These are phyloP conservation scores for Zalerion maritima DNA, from an alignment of 495 filamentous ascomycete species.

Conservation along the genomic window DNA sequence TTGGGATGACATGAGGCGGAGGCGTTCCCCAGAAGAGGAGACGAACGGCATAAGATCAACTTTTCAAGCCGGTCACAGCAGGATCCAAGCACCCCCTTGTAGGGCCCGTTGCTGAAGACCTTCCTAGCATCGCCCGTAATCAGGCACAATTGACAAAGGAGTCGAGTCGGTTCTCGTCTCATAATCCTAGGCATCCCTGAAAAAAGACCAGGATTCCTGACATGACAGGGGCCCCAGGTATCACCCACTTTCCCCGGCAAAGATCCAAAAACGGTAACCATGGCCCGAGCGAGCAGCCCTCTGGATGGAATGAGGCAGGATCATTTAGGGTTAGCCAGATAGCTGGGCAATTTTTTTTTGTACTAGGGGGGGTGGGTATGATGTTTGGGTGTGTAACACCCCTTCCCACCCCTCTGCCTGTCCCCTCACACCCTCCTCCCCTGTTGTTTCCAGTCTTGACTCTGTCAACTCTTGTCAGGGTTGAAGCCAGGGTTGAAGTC, in stretches of 20 bases:
- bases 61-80: constrained; percentile 35
- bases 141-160: constrained; percentile 15
- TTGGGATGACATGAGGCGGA: constrained; percentile 10
- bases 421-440: constrained; percentile 9
- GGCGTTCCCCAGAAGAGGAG: constrained; percentile 15
- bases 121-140: constrained; percentile 19
- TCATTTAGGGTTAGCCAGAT: no score
- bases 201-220: constrained; percentile 16
- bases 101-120: constrained; percentile 15
- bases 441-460: constrained; percentile 7
- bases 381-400: constrained; percentile 15
- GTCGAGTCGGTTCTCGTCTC: constrained; percentile 32
- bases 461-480: neutral
- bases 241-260: constrained; percentile 18
- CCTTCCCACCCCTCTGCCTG: constrained; percentile 10
- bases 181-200: constrained; percentile 20
- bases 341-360: no score
- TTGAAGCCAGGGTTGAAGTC: neutral
- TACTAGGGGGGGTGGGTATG: no score
- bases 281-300: constrained; percentile 12
- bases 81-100: constrained; percentile 21
- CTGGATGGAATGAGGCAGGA: no score
- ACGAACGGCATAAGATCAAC: constrained; percentile 35
- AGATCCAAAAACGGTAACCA: constrained; percentile 16
- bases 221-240: constrained; percentile 17